phyloP scores from a whole-genome alignment of 768 basidiomycete species.

The Mycena rosella region DNA sequence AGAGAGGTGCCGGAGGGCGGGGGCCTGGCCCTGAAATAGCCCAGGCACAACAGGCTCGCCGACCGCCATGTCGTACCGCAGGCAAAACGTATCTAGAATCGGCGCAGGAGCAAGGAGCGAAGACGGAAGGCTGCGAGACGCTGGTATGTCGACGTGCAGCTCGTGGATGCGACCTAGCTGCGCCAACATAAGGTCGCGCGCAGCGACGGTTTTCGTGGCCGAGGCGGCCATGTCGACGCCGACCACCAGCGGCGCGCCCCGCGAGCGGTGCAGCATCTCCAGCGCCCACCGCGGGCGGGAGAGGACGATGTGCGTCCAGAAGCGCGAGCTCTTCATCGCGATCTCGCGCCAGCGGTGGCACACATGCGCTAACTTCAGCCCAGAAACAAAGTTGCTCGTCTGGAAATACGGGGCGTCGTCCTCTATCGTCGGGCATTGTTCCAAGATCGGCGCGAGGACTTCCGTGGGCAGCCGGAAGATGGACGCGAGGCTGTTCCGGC shows the following conservation, averaged over 20 bases:
- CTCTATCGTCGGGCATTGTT: constrained; percentile 3
- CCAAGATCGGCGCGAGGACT: constrained; percentile 22
- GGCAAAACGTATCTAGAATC: constrained; percentile 10
- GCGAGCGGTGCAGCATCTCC: constrained; percentile 30
- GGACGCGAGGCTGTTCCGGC: constrained; percentile 23
- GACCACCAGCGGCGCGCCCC: constrained; percentile 12
- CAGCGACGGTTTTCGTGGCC: not conserved
- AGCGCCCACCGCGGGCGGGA: constrained; percentile 30
- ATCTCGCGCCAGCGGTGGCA: constrained; percentile 31
- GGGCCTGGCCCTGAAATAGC: constrained; percentile 17
- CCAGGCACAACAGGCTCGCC: not conserved
- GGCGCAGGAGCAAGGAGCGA: constrained; percentile 14
- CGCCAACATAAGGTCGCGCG: constrained; percentile 14
- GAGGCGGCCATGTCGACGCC: not conserved
- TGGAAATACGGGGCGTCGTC: constrained; percentile 14
- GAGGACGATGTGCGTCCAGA: constrained; percentile 27
- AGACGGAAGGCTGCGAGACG: not conserved
- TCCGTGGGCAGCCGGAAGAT: constrained; percentile 23
- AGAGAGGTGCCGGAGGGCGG: constrained; percentile 17
- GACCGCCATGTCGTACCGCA: not conserved
- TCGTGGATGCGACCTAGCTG: constrained; percentile 23
- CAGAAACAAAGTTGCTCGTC: constrained; percentile 7
- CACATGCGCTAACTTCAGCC: constrained; percentile 14
- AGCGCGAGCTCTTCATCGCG: constrained; percentile 3
- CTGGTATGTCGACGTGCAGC: constrained; percentile 4